phyloP scores from a whole-genome alignment of 2,329 filamentous ascomycete genomes.

The Botrytis medusae region DNA sequence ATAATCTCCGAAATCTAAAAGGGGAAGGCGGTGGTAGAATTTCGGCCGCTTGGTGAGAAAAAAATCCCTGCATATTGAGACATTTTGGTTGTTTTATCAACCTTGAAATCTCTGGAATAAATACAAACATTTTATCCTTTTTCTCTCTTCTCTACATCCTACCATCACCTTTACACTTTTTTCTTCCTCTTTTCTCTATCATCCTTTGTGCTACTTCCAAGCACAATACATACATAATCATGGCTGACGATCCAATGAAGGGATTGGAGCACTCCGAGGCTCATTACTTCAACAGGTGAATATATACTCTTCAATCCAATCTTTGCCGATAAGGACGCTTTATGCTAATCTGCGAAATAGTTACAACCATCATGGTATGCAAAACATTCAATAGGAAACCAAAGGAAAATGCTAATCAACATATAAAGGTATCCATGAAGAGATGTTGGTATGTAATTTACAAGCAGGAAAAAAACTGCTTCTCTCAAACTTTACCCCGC shows the following conservation, averaged over 20 bases:
- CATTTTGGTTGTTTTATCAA: not conserved
- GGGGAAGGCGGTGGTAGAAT: constrained; percentile 13
- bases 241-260: constrained; percentile 54
- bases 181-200: constrained; percentile 13
- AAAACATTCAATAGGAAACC: constrained; percentile 20
- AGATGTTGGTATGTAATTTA: constrained; percentile 80
- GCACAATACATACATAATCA: constrained; percentile 31
- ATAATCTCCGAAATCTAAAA: not conserved
- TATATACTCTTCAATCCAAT: constrained; percentile 23
- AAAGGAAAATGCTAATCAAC: constrained; percentile 39
- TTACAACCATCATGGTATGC: constrained; percentile 95
- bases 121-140: constrained; percentile 2
- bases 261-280: constrained; percentile 68
- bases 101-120: not conserved
- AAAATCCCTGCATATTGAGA: constrained; percentile 5
- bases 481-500: constrained; percentile 7
- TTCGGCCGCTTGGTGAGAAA: constrained; percentile 12
- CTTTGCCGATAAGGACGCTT: constrained; percentile 1
- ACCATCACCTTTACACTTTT: not conserved
- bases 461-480: constrained; percentile 23
- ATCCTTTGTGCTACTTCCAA: not conserved
- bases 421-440: constrained; percentile 82
- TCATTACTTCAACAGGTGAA: constrained; percentile 97
- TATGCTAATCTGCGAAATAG: constrained; percentile 49
- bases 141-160: constrained; percentile 2